These are phyloP conservation scores for Ceratocystis destructans DNA, from an alignment of 2,329 filamentous ascomycete genomes.

Conservation along the genomic window DNA sequence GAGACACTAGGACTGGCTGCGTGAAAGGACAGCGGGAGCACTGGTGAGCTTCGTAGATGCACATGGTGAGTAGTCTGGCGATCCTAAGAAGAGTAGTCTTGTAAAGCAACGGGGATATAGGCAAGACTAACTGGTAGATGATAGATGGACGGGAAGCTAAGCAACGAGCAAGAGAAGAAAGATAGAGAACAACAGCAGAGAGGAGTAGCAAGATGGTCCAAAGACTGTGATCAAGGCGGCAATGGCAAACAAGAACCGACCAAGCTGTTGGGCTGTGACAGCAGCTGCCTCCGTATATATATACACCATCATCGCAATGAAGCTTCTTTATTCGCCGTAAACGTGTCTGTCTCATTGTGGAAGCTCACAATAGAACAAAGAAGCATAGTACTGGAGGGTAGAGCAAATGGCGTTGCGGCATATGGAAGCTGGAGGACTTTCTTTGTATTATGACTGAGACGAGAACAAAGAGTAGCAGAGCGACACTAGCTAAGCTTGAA, in stretches of 20 bases:
- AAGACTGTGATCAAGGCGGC: neutral
- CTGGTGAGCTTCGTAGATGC: constrained; percentile 8
- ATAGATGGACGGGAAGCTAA: neutral
- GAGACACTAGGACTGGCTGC: neutral
- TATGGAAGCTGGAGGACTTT: neutral
- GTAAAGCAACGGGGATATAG: neutral
- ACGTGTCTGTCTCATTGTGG: neutral
- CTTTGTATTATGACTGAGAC: neutral
- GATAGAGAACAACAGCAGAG: neutral
- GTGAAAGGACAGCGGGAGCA: neutral
- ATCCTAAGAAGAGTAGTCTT: neutral
- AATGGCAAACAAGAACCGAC: neutral
- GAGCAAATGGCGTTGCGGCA: neutral
- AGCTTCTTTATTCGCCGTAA: neutral
- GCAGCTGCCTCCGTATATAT: neutral
- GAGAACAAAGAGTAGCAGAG: neutral
- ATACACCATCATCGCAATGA: neutral
- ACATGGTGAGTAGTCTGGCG: neutral
- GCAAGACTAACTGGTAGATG: neutral
- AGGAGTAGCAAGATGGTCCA: neutral
- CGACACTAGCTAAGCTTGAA: neutral
- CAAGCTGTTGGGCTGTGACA: neutral
- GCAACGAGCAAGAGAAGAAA: neutral
- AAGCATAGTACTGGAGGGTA: neutral
- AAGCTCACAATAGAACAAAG: neutral